Evolutionary conservation across 306 rosid species (phyloP).

Genomic region (Vigna unguiculata): DNA sequence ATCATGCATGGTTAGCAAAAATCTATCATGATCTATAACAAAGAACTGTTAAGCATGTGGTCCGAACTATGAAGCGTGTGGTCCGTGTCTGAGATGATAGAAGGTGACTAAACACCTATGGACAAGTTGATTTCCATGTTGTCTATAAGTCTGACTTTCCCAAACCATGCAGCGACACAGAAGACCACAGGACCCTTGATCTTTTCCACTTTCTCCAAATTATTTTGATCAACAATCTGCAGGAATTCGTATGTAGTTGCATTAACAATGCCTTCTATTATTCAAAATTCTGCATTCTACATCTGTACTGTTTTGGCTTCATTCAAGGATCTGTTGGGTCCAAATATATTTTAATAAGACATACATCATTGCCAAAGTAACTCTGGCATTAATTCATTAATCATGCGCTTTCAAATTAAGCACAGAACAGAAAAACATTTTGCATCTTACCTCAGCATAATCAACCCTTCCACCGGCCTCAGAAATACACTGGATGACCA

Average conservation of each 20-base stretch:
- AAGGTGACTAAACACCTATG: conserved; percentile 31
- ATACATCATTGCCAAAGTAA: conserved; percentile 7
- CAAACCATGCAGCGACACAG: conserved; percentile 91
- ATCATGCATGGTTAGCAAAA: not conserved
- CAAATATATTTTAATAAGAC: conserved; percentile 2
- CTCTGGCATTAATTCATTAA: conserved; percentile 14
- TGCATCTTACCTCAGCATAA: conserved; percentile 75
- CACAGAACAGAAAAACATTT: not conserved
- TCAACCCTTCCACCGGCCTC: conserved; percentile 88
- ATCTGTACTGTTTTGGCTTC: conserved; percentile 21
- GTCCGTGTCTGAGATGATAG: conserved; percentile 6
- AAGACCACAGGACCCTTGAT: conserved; percentile 77
- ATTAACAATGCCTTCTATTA: conserved; percentile 15
- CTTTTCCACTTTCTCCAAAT: conserved; percentile 63
- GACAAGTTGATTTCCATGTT: conserved; percentile 75
- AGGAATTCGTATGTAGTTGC: conserved; percentile 32
- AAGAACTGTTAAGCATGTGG: not conserved
- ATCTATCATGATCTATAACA: not conserved
- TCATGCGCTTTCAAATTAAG: not conserved
- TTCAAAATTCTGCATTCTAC: conserved; percentile 5
- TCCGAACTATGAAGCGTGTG: not conserved
- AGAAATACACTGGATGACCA: conserved; percentile 55
- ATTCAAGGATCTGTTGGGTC: not conserved
- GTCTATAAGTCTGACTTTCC: conserved; percentile 80
- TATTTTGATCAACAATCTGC: conserved; percentile 83